Percentiles rank a stretch among this genome's conserved stretches.
Conservation (phyloP, 2,329 filamentous ascomycete genomes). For the Fusarium redolens region DNA sequence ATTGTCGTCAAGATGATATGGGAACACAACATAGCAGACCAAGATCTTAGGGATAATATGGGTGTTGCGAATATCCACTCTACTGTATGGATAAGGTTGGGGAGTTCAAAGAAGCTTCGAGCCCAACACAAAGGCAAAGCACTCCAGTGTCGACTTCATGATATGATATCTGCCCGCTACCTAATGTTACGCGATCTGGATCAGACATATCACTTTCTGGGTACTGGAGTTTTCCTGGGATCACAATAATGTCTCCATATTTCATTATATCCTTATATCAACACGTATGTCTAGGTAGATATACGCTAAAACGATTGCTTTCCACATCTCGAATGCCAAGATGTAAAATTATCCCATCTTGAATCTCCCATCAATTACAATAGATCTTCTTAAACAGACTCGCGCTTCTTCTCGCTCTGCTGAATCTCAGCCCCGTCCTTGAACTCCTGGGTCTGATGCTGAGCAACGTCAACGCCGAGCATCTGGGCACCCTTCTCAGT, state of each 20-base stretch:
- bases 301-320: not conserved
- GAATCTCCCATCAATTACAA: not conserved
- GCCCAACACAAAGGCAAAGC: not conserved
- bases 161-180: not conserved
- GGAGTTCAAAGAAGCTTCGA: not conserved
- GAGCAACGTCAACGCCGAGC: slow-evolving; percentile 31
- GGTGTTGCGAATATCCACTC: not conserved
- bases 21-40: not conserved
- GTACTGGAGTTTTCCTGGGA: too few relatives aligned
- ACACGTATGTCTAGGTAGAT: not conserved
- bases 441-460: slow-evolving; percentile 24
- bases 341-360: not conserved
- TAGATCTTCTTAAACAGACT: slow-evolving; percentile 27
- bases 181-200: not conserved
- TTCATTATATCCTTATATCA: slow-evolving; percentile 3
- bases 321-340: slow-evolving; percentile 1
- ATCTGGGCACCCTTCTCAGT: slow-evolving; percentile 46
- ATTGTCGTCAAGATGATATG: not conserved
- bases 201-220: not conserved
- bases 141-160: not conserved
- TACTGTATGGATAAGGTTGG: not conserved
- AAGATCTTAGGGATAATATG: not conserved
- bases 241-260: not conserved
- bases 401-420: slow-evolving; percentile 37
- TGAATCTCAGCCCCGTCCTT: slow-evolving; percentile 42